Base-by-base conservation (phyloP, 306 rosid genomes). In the Rosa persica region DNA sequence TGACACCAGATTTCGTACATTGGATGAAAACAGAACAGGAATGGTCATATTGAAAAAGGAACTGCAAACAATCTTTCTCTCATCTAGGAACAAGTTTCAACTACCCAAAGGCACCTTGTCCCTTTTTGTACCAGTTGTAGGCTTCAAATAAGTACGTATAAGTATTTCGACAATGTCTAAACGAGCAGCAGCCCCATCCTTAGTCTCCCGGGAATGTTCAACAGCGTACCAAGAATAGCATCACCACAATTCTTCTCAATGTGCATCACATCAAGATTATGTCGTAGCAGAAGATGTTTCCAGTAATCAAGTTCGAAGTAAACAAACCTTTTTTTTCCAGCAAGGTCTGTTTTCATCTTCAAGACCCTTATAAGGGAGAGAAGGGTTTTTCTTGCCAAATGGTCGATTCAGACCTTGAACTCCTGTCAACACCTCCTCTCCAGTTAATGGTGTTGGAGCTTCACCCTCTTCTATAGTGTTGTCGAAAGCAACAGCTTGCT, bases 291-390 rank as follows among this genome's bases (percentile, higher is more conserved):
- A 57, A 75, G 51, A 6, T 13, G 9, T 20, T 61, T 23, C 70
- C 25, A 75, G 25, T 75, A 75, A 22, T 22, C 25, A n/a, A 75
- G 54, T 4, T 27, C 30, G 27, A 58, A 75, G 5, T 60, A 75
- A 17, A 60, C 40, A 8, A 58, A 60, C 2, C 8, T n/a, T 75
- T 27, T 75, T 75, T 12, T 75, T 75, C 70, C 70, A 75, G 55
- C 78, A 73, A 47, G 51, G 51, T 47, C 13, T 47, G 30, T 27
- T 27, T 27, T 27, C 30, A 27, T 27, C 30, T 27, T 27, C 30
- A 27, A 27, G 30, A 27, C 30, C 30, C 30, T 27, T 27, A 27
- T 27, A 8, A 47, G 51, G 12, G 3, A 16, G 13, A 11, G 5
- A 1, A 8, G 51, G 51, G 13, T 13, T 2, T 2, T 2, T 47